These are phyloP conservation scores for Alternaria conjuncta DNA, from an alignment of 2,329 filamentous ascomycete genomes.

Conservation along the genomic window DNA sequence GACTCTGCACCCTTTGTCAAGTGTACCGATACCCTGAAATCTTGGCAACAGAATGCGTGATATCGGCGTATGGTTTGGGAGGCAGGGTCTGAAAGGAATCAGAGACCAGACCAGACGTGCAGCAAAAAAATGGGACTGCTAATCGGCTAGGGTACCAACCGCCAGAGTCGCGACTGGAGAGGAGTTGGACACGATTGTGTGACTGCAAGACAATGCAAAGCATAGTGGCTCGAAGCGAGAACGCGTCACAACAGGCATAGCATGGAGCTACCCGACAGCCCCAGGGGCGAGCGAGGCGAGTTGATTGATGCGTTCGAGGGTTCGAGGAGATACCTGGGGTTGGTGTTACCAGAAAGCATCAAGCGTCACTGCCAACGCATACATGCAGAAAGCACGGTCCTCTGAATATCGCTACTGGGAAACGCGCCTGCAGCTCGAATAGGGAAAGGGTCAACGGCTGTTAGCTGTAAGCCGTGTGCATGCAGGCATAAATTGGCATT, in stretches of 20 bases:
- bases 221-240: constrained; percentile 42
- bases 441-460: constrained; percentile 47
- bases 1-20: constrained; percentile 39
- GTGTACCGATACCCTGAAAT: constrained; percentile 33
- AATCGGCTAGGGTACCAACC: constrained; percentile 34
- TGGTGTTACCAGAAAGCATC: constrained; percentile 44
- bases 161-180: constrained; percentile 48
- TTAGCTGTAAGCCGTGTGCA: constrained; percentile 39
- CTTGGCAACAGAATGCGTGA: constrained; percentile 40
- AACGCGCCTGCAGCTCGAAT: constrained; percentile 42
- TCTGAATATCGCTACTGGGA: constrained; percentile 36
- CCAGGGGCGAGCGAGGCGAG: constrained; percentile 27
- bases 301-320: constrained; percentile 48
- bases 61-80: constrained; percentile 18
- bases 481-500: constrained; percentile 43
- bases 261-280: constrained; percentile 38
- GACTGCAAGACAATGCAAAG: constrained; percentile 40
- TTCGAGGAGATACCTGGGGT: constrained; percentile 41
- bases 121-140: constrained; percentile 35
- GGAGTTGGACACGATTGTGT: constrained; percentile 45
- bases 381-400: constrained; percentile 49
- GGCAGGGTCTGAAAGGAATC: constrained; percentile 32
- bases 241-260: constrained; percentile 43
- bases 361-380: constrained; percentile 27
- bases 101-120: constrained; percentile 30